These are phyloP conservation scores for Nemania sp. DNA, from an alignment of 2,329 filamentous ascomycete species.

Conservation along the genomic window DNA sequence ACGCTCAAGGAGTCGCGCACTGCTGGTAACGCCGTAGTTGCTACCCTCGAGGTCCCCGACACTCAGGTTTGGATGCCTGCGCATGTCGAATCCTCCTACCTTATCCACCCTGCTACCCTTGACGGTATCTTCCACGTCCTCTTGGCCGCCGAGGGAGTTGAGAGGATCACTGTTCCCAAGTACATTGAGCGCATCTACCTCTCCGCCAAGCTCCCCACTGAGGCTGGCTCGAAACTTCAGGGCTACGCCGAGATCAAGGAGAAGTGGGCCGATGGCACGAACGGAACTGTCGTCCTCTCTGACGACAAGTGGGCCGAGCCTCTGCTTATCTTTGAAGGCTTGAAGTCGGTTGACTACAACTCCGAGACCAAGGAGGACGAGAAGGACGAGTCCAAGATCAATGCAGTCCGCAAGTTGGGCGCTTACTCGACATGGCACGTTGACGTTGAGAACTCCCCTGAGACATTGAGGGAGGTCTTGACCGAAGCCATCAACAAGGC, in stretches of 20 bases:
- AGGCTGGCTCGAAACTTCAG: constrained; percentile 30
- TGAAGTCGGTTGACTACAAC: constrained; percentile 37
- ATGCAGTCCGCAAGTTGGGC: constrained; percentile 34
- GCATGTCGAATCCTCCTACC: constrained; percentile 33
- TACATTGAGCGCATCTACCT: constrained; percentile 38
- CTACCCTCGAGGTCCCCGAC: constrained; percentile 35
- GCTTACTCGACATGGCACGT: constrained; percentile 36
- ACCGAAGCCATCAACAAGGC: constrained; percentile 29
- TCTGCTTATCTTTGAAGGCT: constrained; percentile 37
- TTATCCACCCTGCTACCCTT: constrained; percentile 35
- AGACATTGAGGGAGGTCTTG: constrained; percentile 28
- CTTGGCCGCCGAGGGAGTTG: constrained; percentile 36
- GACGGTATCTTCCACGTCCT: constrained; percentile 38
- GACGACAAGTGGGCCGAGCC: constrained; percentile 38
- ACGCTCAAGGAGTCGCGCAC: constrained; percentile 30
- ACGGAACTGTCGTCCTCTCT: constrained; percentile 37
- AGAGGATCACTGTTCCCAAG: constrained; percentile 35
- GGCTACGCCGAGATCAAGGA: constrained; percentile 39
- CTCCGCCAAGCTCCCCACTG: constrained; percentile 35
- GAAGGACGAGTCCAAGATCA: constrained; percentile 32
- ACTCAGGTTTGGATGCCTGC: constrained; percentile 36
- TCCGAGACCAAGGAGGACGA: constrained; percentile 29
- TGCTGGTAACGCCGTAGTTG: constrained; percentile 30
- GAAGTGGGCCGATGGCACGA: constrained; percentile 37
- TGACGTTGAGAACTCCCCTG: constrained; percentile 37